Evolutionary conservation across 2,329 filamentous ascomycete genomes (phyloP).

Genomic region (Sordariomycetes sp.): DNA sequence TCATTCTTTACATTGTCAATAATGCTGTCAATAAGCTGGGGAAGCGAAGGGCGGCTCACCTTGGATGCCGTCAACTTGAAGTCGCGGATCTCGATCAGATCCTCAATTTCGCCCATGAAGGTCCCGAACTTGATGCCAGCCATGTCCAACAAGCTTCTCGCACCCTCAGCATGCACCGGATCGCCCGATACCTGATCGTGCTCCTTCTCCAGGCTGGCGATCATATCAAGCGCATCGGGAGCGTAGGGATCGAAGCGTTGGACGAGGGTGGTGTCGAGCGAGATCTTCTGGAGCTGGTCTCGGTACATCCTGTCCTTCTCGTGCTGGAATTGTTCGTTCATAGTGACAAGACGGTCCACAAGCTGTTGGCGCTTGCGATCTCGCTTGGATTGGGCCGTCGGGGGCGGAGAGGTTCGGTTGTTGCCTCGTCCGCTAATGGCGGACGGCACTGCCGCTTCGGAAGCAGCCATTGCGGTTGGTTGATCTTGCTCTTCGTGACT

Average conservation of each 20-base stretch:
- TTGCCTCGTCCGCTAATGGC: conserved; percentile 22
- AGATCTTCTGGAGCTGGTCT: conserved; percentile 83
- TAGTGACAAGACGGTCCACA: conserved; percentile 65
- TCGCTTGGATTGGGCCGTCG: conserved; percentile 60
- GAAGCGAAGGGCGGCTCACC: conserved; percentile 40
- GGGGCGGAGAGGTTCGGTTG: conserved; percentile 24
- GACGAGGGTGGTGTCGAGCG: conserved; percentile 81
- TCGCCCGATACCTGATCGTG: conserved; percentile 36
- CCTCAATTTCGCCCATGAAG: conserved; percentile 80
- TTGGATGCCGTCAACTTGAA: conserved; percentile 71
- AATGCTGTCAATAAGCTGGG: not conserved
- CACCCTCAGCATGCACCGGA: conserved; percentile 27
- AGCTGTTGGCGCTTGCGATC: conserved; percentile 83
- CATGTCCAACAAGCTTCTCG: conserved; percentile 55
- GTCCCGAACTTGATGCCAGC: conserved; percentile 78
- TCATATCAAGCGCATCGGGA: conserved; percentile 62
- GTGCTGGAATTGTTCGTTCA: conserved; percentile 69
- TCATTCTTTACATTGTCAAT: conserved; percentile 43
- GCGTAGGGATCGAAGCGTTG: conserved; percentile 77
- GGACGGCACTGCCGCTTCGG: conserved; percentile 22
- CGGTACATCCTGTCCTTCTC: conserved; percentile 80
- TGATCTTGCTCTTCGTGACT: too few relatives aligned
- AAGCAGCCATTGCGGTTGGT: conserved; percentile 26
- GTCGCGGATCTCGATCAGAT: conserved; percentile 81
- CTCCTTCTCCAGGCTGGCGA: conserved; percentile 52